Percentiles rank a stretch among this genome's conserved stretches.
phyloP scores from a whole-genome alignment of 306 rosid genomes.

The Gillenia trifoliata region DNA sequence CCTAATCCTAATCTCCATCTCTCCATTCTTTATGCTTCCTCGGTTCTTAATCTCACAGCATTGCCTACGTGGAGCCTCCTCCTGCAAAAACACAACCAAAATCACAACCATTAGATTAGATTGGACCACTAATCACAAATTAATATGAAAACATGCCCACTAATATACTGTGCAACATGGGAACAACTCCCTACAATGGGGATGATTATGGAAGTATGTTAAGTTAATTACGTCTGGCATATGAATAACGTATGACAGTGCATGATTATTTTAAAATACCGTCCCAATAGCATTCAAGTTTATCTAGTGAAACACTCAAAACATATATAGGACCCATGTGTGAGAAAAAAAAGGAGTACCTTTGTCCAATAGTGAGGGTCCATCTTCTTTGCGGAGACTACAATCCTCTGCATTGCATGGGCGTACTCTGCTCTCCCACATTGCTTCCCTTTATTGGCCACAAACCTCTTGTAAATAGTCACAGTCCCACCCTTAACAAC shows the following conservation, averaged over 20 bases:
- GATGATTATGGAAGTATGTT: no score
- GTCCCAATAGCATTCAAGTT: no score
- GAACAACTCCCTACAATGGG: no score
- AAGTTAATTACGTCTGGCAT: no score
- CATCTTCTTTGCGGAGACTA: constrained; percentile 63
- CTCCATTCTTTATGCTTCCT: constrained; percentile 35
- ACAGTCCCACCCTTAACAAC: constrained; percentile 43
- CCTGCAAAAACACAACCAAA: constrained; percentile 21
- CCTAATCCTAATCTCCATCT: constrained; percentile 56
- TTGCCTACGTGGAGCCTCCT: constrained; percentile 67
- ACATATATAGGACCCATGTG: no score
- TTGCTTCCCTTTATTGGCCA: constrained; percentile 9
- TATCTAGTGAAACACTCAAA: no score
- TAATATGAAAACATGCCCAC: background rate
- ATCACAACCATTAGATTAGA: background rate
- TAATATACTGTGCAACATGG: no score
- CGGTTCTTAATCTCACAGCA: constrained; percentile 64
- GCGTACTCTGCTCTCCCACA: constrained; percentile 31
- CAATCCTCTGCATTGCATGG: constrained; percentile 31
- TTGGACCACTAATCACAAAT: background rate
- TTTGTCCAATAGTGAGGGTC: constrained; percentile 54
- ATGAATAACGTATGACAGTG: no score
- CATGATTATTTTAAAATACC: no score
- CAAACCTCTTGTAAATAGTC: constrained; percentile 45
- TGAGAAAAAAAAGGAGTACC: constrained; percentile 24